phyloP scores from a whole-genome alignment of 2,329 filamentous ascomycete genomes.

The Sordariomycetes sp. region DNA sequence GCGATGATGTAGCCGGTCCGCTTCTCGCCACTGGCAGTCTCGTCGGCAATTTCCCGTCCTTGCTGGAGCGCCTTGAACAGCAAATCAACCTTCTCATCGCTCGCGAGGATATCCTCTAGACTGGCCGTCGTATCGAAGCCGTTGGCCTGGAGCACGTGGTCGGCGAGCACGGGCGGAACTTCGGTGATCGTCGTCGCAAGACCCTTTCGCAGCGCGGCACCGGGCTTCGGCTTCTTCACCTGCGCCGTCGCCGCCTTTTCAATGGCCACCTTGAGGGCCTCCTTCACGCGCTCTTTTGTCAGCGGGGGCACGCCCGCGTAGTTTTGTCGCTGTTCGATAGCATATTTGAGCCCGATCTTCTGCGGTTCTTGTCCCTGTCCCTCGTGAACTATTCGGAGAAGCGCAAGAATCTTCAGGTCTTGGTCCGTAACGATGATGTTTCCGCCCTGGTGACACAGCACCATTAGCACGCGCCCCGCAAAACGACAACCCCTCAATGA shows the following conservation, averaged over 20 bases:
- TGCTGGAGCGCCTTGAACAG: conserved; percentile 57
- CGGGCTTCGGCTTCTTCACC: conserved; percentile 51
- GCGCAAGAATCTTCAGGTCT: conserved; percentile 66
- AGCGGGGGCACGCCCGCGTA: conserved; percentile 61
- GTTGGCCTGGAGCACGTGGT: conserved; percentile 64
- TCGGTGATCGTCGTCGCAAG: conserved; percentile 78
- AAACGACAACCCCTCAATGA: conserved; percentile 2
- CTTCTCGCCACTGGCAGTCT: conserved; percentile 50
- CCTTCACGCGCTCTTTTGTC: conserved; percentile 57
- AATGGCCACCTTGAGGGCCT: conserved; percentile 54
- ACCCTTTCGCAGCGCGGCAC: conserved; percentile 65
- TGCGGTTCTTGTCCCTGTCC: conserved; percentile 77
- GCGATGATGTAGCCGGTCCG: conserved; percentile 84
- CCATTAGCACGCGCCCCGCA: background rate
- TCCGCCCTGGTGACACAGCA: conserved; percentile 40
- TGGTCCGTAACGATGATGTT: conserved; percentile 88
- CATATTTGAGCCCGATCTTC: conserved; percentile 64
- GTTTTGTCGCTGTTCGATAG: conserved; percentile 72
- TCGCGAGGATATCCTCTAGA: conserved; percentile 56
- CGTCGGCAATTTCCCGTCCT: conserved; percentile 55
- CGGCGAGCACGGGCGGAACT: conserved; percentile 74
- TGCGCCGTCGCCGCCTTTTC: conserved; percentile 26
- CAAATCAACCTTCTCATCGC: conserved; percentile 48
- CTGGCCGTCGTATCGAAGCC: conserved; percentile 56
- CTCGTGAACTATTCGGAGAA: conserved; percentile 69